These are phyloP conservation scores for Coniochaeta sp. DNA, from an alignment of 2,329 filamentous ascomycete genomes.

Conservation along the genomic window DNA sequence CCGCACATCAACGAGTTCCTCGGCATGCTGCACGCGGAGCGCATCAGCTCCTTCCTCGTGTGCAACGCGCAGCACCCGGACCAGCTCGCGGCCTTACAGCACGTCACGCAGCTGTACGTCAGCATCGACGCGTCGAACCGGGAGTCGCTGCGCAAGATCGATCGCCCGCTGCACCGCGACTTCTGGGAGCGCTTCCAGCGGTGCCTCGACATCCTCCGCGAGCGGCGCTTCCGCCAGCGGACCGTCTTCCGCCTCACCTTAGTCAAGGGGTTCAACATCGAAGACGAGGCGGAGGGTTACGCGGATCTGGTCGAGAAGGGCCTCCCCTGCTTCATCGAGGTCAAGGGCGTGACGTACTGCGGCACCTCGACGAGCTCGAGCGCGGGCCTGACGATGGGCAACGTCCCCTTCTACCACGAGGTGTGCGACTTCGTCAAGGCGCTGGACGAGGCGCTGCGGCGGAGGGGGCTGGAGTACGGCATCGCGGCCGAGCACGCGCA, in stretches of 20 bases:
- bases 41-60: slow-evolving; percentile 89
- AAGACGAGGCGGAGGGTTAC: slow-evolving; percentile 87
- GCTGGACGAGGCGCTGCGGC: slow-evolving; percentile 61
- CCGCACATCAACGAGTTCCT: slow-evolving; percentile 94
- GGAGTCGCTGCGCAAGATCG: slow-evolving; percentile 80
- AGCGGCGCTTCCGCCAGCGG: slow-evolving; percentile 75
- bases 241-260: slow-evolving; percentile 93
- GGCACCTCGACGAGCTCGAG: slow-evolving; percentile 79
- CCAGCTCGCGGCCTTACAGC: slow-evolving; percentile 72
- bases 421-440: slow-evolving; percentile 75
- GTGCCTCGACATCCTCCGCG: slow-evolving; percentile 82
- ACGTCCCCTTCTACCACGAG: slow-evolving; percentile 94
- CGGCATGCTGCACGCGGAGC: slow-evolving; percentile 72
- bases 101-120: slow-evolving; percentile 92
- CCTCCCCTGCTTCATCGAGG: slow-evolving; percentile 85
- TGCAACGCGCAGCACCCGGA: slow-evolving; percentile 97
- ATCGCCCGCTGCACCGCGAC: slow-evolving; percentile 86
- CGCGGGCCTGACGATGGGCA: slow-evolving; percentile 90
- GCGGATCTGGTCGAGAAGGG: slow-evolving; percentile 81
- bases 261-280: slow-evolving; percentile 96
- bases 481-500: slow-evolving; percentile 94
- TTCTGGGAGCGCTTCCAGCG: slow-evolving; percentile 95
- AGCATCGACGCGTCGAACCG: slow-evolving; percentile 92
- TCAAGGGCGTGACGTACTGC: slow-evolving; percentile 96
- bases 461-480: slow-evolving; percentile 72